These are phyloP conservation scores for Cucurbita moschata DNA, from an alignment of 306 rosid species.

Conservation along the genomic window DNA sequence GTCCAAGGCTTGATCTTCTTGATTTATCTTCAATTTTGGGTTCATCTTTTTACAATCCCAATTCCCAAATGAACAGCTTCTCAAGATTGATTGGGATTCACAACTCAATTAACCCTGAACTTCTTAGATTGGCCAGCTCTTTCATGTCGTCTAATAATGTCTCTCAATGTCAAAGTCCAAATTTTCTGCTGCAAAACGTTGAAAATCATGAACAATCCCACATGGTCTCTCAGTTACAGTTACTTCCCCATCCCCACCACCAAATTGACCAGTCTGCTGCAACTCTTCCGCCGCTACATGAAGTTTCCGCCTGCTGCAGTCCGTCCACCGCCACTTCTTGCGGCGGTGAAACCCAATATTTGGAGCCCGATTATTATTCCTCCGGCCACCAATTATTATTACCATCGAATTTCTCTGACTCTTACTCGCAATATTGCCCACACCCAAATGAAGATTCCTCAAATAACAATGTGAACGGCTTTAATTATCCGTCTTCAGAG, in stretches of 20 bases:
- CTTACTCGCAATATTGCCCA: conserved; percentile 17
- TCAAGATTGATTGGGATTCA: neutral
- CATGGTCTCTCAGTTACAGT: neutral
- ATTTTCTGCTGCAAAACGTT: neutral
- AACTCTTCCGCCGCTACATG: conserved; percentile 16
- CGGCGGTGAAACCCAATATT: conserved; percentile 18
- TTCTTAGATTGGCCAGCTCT: neutral
- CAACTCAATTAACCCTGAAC: neutral
- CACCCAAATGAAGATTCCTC: neutral
- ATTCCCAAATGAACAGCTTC: neutral
- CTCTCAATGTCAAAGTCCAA: neutral
- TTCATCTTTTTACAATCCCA: neutral
- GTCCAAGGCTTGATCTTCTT: conserved; percentile 3
- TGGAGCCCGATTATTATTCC: conserved; percentile 8
- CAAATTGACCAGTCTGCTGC: conserved; percentile 12
- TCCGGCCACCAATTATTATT: conserved; percentile 5
- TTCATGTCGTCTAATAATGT: neutral
- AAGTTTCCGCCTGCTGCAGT: conserved; percentile 9
- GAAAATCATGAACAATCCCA: neutral
- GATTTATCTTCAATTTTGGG: conserved; percentile 4
- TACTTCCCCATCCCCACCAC: neutral
- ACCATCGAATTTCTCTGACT: conserved; percentile 19
- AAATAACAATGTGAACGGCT: neutral
- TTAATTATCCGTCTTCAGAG: neutral
- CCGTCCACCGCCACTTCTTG: conserved; percentile 6